Evolutionary conservation across 306 rosid species (phyloP), one percentile per base, ranked within the genome.

Genomic region (Citrullus colocynthis): DNA sequence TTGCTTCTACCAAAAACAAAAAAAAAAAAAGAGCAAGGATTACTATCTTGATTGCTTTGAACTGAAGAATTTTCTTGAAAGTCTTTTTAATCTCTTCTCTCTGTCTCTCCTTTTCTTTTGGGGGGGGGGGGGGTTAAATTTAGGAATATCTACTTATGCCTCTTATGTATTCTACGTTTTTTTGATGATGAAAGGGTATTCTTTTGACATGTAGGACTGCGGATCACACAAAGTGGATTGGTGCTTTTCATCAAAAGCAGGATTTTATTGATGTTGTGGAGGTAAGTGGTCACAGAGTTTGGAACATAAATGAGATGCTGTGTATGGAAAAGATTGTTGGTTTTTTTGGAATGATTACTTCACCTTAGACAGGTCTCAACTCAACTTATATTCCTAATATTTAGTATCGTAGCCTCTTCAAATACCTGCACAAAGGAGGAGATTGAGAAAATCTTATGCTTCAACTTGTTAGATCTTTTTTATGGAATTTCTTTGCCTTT

Each of bases 191-290:
- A 64, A 16, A 63, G 45, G 49, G 28, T 64, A 17, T 64, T 79
- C 9, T 64, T 18, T 39, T 75, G 41, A 64, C 12, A 45, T 75
- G 74, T 32, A 83, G 86, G 28, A 86, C 89, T 7, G 85, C 83
- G 6, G 89, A 83, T 73, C 89, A 86, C 57, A 81, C 81, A 16
- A 86, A 86, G 66, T 86, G 89, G 89, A 69, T 86, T 44, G 87
- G 89, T 9, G 78, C 85, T 62, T 86, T 86, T 81, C 83, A 60
- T 13, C 74, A 54, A 21, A 86, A 86, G 79, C 86, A 86, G 83
- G 85, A 83, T 75, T 86, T 86, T 42, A 71, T 86, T 32, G 89
- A 86, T 60, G 87, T 86, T 11, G 89, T 86, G 20, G 87, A 86
- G 87, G 86, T 83, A 55, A 61, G 20, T 32, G 59, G 24, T 9